phyloP scores from a whole-genome alignment of 345 rosid genomes.

The Citrus cavaleriei region DNA sequence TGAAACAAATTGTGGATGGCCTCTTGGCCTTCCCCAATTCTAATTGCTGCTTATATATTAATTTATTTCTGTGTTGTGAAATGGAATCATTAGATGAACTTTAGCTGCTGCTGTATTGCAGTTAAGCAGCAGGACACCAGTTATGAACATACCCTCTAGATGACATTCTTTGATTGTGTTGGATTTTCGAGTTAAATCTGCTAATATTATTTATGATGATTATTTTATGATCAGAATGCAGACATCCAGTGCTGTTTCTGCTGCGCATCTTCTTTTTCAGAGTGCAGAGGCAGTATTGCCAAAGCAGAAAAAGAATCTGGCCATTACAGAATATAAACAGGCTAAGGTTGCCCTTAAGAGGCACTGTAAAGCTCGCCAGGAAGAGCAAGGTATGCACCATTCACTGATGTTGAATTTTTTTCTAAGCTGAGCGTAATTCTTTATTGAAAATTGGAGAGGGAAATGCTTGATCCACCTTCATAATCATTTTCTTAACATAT shows the following conservation, averaged over 20 bases:
- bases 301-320: conserved; percentile 77
- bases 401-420: background rate
- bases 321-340: conserved; percentile 62
- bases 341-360: conserved; percentile 74
- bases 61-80: no score
- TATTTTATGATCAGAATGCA: conserved; percentile 39
- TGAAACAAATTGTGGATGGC: no score
- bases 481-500: background rate
- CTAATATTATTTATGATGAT: background rate
- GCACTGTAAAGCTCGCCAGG: conserved; percentile 38
- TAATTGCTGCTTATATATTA: no score
- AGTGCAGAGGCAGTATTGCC: conserved; percentile 69
- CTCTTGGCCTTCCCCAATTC: no score
- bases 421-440: background rate
- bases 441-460: background rate
- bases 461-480: background rate
- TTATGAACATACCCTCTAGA: background rate
- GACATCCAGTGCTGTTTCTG: conserved; percentile 61
- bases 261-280: conserved; percentile 60
- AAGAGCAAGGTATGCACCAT: conserved; percentile 33
- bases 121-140: no score
- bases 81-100: no score
- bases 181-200: no score
- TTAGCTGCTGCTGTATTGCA: no score
- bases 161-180: background rate